phyloP scores from a whole-genome alignment of 345 rosid species.

The Psidium guajava region DNA sequence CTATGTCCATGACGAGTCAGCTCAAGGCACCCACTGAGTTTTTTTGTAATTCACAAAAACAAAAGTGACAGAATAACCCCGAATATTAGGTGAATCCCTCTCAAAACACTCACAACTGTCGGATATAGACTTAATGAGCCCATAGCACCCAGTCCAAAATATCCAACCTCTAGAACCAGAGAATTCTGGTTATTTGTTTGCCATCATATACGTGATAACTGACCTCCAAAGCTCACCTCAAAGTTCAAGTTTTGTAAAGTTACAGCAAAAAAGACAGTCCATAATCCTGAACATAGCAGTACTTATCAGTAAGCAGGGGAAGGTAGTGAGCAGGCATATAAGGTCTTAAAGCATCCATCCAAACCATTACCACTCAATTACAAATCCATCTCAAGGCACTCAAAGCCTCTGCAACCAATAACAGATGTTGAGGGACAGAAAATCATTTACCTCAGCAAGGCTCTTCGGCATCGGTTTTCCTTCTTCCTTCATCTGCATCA shows the following conservation, averaged over 20 bases:
- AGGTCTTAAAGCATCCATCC: not conserved
- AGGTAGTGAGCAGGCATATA: not conserved
- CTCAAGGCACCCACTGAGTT: not conserved
- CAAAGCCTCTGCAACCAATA: not conserved
- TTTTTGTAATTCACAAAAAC: not conserved
- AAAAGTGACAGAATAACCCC: not conserved
- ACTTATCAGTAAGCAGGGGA: not conserved
- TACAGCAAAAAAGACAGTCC: not conserved
- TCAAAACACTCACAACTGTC: not conserved
- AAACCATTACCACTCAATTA: not conserved
- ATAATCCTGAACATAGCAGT: not conserved
- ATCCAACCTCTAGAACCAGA: not conserved
- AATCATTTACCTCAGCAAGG: slow-evolving; percentile 59
- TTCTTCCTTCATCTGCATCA: slow-evolving; percentile 56
- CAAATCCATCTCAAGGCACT: not conserved
- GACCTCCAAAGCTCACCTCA: not conserved
- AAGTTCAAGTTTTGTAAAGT: not conserved
- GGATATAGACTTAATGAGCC: not conserved
- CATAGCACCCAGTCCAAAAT: not conserved
- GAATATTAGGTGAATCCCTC: not conserved
- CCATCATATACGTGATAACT: not conserved
- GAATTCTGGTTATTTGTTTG: not conserved
- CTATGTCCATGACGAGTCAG: not conserved
- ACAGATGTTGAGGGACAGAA: not conserved
- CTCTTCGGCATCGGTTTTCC: slow-evolving; percentile 85